These are phyloP conservation scores for Kluyveromyces lactis DNA, from an alignment of 805 yeast species.

Conservation along the genomic window DNA sequence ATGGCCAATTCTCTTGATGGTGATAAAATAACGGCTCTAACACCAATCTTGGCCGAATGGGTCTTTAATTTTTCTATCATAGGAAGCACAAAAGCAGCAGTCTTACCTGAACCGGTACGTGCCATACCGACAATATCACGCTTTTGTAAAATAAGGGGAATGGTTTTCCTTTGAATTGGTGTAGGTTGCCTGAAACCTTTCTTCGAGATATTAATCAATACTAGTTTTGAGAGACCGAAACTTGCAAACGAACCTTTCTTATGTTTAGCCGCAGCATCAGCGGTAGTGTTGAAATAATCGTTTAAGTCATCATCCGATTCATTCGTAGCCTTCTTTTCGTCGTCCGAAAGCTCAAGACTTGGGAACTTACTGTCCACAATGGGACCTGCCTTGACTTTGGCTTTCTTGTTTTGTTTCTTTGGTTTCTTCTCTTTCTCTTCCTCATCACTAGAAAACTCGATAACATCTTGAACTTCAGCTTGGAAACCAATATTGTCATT, in stretches of 20 bases:
- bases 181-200: conserved; percentile 95
- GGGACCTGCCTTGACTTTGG: conserved; percentile 8
- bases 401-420: conserved; percentile 9
- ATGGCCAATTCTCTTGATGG: conserved; percentile 96
- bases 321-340: conserved; percentile 33
- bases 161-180: conserved; percentile 94
- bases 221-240: conserved; percentile 72
- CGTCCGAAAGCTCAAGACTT: conserved; percentile 44
- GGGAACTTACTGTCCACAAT: conserved; percentile 32
- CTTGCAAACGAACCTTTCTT: conserved; percentile 80
- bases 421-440: conserved; percentile 23
- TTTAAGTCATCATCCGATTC: conserved; percentile 39
- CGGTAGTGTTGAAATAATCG: conserved; percentile 33
- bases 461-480: conserved; percentile 44
- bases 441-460: conserved; percentile 43
- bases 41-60: conserved; percentile 83
- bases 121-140: conserved; percentile 99
- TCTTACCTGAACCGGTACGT: conserved; percentile 97
- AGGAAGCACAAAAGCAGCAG: conserved; percentile 93
- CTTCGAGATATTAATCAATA: conserved; percentile 60
- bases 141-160: conserved; percentile 78
- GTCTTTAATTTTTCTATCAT: conserved; percentile 75
- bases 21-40: conserved; percentile 78
- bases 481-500: conserved; percentile 24
- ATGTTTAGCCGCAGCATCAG: conserved; percentile 25